phyloP scores from a whole-genome alignment of 805 yeast genomes.

The Starmerella vitae region DNA sequence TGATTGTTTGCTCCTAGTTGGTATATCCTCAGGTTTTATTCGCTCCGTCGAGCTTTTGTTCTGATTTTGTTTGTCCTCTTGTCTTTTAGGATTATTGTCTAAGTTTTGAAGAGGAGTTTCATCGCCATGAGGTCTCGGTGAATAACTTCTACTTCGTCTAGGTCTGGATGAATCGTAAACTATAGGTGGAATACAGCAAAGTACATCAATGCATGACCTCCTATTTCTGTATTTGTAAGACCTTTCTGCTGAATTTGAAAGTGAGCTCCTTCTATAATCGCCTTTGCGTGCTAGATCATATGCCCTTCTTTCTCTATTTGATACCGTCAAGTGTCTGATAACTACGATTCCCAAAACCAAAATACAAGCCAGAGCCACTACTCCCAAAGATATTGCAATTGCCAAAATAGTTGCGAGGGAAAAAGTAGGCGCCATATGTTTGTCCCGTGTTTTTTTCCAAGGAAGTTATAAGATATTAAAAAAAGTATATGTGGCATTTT shows the following conservation, averaged over 20 bases:
- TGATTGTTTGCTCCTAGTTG: no score
- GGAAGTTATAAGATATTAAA: no score
- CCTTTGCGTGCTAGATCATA: slow-evolving; percentile 5
- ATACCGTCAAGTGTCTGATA: slow-evolving; percentile 5
- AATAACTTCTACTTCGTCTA: not conserved
- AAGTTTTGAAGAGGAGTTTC: no score
- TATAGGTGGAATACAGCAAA: slow-evolving; percentile 2
- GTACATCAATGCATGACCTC: not conserved
- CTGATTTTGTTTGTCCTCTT: no score
- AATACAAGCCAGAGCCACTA: slow-evolving; percentile 11
- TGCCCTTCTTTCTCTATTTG: slow-evolving; percentile 1
- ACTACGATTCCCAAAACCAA: slow-evolving; percentile 8
- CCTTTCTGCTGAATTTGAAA: no score
- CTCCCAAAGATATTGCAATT: slow-evolving; percentile 22
- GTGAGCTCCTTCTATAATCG: slow-evolving; percentile 2
- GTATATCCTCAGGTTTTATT: no score
- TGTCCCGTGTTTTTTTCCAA: no score
- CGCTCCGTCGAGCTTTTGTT: no score
- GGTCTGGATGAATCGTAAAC: not conserved
- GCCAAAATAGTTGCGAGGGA: slow-evolving; percentile 18
- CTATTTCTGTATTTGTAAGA: not conserved
- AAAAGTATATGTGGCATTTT: no score
- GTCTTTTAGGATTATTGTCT: no score
- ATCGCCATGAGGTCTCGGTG: no score
- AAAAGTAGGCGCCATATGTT: slow-evolving; percentile 13